These are phyloP conservation scores for Monoraphidium neglectum DNA, from an alignment of 139 green algal species.

Conservation along the genomic window DNA sequence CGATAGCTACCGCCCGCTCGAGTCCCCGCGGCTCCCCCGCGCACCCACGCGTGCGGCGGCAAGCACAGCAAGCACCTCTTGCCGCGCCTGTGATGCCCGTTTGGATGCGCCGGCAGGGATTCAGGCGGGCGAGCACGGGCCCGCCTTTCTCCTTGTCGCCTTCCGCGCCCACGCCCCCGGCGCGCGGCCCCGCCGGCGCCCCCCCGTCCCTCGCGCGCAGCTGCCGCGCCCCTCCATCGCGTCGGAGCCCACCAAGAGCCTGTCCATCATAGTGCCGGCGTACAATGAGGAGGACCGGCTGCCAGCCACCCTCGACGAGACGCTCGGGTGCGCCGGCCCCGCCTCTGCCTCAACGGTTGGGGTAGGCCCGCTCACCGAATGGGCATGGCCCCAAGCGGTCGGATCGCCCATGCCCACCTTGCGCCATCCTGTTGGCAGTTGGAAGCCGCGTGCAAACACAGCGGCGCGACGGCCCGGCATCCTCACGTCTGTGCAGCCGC, in stretches of 20 bases:
- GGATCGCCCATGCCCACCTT: too few relatives aligned
- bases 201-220: slow-evolving; percentile 30
- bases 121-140: neutral
- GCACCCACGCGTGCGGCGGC: neutral
- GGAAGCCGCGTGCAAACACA: too few relatives aligned
- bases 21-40: neutral
- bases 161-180: neutral
- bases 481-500: too few relatives aligned
- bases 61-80: neutral
- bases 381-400: too few relatives aligned
- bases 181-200: neutral
- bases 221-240: slow-evolving; percentile 63
- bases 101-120: neutral
- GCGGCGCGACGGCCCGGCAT: too few relatives aligned
- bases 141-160: neutral
- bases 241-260: slow-evolving; percentile 65
- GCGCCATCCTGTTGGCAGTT: too few relatives aligned
- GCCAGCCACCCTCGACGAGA: slow-evolving; percentile 77
- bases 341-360: too few relatives aligned
- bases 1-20: too few relatives aligned
- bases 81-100: too few relatives aligned
- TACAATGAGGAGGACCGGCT: slow-evolving; percentile 95
- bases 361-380: too few relatives aligned
- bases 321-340: slow-evolving; percentile 48
- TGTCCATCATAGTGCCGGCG: slow-evolving; percentile 87